Evolutionary conservation across 345 rosid species (phyloP).

Genomic region (Toxicodendron radicans): DNA sequence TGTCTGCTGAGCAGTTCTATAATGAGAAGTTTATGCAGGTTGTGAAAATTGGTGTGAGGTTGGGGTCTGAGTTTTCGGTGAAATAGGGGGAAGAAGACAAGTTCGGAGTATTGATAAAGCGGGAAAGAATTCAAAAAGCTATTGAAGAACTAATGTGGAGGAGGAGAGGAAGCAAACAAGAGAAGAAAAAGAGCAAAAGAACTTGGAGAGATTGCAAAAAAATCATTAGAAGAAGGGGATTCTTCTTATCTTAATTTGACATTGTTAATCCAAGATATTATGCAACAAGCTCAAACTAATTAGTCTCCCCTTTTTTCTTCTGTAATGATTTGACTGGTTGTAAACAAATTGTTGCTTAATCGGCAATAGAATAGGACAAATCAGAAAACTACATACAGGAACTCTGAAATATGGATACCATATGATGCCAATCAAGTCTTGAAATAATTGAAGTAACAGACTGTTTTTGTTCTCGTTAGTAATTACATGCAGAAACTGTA

Average conservation of each 20-base stretch:
- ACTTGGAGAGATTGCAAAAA: constrained; percentile 21
- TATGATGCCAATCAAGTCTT: no score
- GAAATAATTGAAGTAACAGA: no score
- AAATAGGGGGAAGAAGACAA: constrained; percentile 22
- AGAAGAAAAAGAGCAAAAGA: constrained; percentile 30
- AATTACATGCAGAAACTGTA: no score
- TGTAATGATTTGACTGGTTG: no score
- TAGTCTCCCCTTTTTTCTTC: not conserved
- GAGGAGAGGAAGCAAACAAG: constrained; percentile 21
- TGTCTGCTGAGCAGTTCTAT: constrained; percentile 34
- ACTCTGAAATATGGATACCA: no score
- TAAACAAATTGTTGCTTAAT: no score
- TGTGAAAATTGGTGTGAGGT: constrained; percentile 20
- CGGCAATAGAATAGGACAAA: no score
- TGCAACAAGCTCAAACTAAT: not conserved
- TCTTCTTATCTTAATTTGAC: constrained; percentile 28
- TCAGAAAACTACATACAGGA: no score
- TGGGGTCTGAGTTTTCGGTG: constrained; percentile 17
- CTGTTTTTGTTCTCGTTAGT: no score
- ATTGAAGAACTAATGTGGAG: constrained; percentile 26
- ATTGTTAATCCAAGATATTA: not conserved
- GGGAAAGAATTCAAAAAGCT: constrained; percentile 21
- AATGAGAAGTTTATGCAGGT: constrained; percentile 36
- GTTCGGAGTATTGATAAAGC: constrained; percentile 12
- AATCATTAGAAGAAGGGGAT: constrained; percentile 34